These are phyloP conservation scores for Phalaenopsis equestris DNA, from an alignment of 106 monocot species.

Conservation along the genomic window DNA sequence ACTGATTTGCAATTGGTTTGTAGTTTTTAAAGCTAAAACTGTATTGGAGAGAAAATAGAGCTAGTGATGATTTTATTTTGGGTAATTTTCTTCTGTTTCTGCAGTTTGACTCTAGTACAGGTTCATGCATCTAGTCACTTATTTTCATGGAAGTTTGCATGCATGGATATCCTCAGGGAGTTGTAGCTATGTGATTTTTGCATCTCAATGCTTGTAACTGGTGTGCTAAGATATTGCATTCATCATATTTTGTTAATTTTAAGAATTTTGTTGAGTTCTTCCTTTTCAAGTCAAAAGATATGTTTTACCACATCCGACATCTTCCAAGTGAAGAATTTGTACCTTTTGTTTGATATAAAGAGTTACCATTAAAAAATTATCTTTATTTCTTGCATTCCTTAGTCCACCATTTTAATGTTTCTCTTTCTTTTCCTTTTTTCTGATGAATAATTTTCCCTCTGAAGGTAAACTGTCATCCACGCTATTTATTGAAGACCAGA, in stretches of 20 bases:
- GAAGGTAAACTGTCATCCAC: conserved; percentile 53
- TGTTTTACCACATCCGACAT: background rate
- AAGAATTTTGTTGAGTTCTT: background rate
- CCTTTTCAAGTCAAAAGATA: background rate
- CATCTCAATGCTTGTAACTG: background rate
- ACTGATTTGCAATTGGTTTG: background rate
- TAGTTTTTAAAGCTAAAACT: background rate
- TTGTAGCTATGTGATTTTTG: background rate
- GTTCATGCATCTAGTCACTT: background rate
- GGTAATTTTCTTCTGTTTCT: background rate
- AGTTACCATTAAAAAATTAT: background rate
- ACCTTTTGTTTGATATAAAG: background rate
- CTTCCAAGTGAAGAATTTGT: background rate
- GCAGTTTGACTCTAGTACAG: background rate
- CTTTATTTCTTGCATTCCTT: background rate
- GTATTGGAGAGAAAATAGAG: background rate
- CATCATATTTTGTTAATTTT: background rate
- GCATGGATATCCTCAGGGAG: background rate
- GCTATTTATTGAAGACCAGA: conserved; percentile 59
- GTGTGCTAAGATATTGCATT: background rate
- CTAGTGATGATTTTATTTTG: background rate
- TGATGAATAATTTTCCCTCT: background rate
- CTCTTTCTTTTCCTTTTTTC: conserved; percentile 1
- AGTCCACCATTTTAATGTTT: background rate
- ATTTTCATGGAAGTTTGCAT: background rate